Evolutionary conservation across 1,284 basidiomycete species (phyloP), one percentile per base, ranked within the genome.

Genomic region (Violaceomyces palustris): DNA sequence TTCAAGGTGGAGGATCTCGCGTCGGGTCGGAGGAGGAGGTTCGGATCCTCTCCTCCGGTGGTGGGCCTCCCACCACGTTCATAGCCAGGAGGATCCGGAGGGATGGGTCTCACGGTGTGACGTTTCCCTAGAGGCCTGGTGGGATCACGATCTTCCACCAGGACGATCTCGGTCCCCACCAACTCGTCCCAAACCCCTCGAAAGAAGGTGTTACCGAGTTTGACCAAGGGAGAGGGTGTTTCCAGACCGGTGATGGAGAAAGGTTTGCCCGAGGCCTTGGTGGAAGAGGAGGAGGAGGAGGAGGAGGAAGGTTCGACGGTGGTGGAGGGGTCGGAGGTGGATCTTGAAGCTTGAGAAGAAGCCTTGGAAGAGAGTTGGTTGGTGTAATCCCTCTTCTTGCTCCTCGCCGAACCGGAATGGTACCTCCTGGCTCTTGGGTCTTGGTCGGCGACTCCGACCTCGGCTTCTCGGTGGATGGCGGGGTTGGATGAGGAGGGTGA

Each of bases 181-280:
- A 52, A 5, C 8, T 49, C 25, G 48, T 45, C 43, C 10, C 34
- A 34, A 6, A 23, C 37, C 1, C 57, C 52, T 1, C 48, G 29
- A 11, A 60, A 28, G 0, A 60, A 35, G 1, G 49, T 55, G 18
- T 55, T 45, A 22, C 42, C 40, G 35, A 60, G 42, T 41, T 60
- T 55, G 35, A 60, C 34, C 12, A 60, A 26, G 0, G 57, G 57
- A 7, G 24, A 21, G 4, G 34, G 1, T 3, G 52, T 55, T 15
- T 55, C 42, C 14, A 60, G 38, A 1, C 57, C 57, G 1, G 52
- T 60, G 12, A 60, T 34, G 18, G 48, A 46, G 4, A 60, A 38
- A 36, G 35, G 32, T 14, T 54, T 48, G 1, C 51, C 51, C 1
- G 47, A 37, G 12, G 29, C 56, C 2, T 50, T 12, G 17, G n/a